Conservation (phyloP, 192 early-diverging fungal genomes). For the Diversispora eburnea region DNA sequence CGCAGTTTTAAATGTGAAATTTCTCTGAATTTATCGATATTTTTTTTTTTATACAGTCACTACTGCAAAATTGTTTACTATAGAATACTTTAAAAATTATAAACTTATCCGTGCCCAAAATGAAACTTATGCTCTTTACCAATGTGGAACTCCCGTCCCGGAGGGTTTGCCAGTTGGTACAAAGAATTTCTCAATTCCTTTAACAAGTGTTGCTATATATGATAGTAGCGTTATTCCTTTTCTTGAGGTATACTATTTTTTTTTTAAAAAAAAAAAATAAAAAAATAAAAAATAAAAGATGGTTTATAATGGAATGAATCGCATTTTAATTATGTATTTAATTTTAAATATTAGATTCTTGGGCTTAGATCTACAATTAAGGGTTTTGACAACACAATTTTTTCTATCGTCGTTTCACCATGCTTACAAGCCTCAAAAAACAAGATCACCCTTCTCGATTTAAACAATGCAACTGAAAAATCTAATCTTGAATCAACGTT, state of each 20-base stretch:
- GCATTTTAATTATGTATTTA: too few relatives aligned
- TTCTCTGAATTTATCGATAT: neutral
- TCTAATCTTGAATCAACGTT: conserved; percentile 46
- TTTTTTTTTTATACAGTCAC: conserved; percentile 34
- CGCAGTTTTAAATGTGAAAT: neutral
- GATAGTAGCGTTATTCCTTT: conserved; percentile 43
- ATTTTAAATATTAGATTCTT: conserved; percentile 35
- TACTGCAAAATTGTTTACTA: conserved; percentile 53
- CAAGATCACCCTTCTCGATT: conserved; percentile 30
- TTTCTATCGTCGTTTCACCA: conserved; percentile 43
- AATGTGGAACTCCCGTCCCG: conserved; percentile 64
- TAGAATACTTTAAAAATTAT: conserved; percentile 60
- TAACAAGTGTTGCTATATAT: conserved; percentile 40
- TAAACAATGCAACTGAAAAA: conserved; percentile 45
- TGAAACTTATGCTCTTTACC: conserved; percentile 62
- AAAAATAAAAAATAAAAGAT: too few relatives aligned
- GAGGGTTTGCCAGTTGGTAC: conserved; percentile 39
- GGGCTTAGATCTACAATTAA: conserved; percentile 39
- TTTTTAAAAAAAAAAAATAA: neutral
- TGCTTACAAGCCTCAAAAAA: conserved; percentile 44
- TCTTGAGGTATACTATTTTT: conserved; percentile 40
- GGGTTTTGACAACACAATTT: conserved; percentile 29
- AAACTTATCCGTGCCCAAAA: conserved; percentile 57
- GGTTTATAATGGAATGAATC: too few relatives aligned
- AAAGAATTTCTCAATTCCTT: conserved; percentile 45